Conservation (phyloP, 2,329 filamentous ascomycete genomes). For the Drechslerella coelobrocha region DNA sequence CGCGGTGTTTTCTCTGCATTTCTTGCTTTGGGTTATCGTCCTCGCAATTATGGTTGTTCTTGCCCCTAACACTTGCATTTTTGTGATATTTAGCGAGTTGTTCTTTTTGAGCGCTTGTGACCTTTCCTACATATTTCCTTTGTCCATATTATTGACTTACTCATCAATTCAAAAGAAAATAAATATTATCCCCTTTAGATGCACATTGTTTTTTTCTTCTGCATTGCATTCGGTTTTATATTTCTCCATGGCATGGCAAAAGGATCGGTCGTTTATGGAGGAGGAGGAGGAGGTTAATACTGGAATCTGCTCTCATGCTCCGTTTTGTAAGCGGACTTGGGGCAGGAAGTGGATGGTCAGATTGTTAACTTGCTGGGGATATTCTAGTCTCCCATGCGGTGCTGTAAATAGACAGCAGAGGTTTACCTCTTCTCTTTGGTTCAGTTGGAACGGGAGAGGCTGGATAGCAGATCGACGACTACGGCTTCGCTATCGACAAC, state of each 20-base stretch:
- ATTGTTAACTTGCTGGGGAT: constrained; percentile 44
- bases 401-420: constrained; percentile 50
- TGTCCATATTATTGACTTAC: constrained; percentile 46
- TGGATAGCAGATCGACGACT: constrained; percentile 47
- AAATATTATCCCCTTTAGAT: constrained; percentile 50
- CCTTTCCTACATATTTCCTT: constrained; percentile 46
- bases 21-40: constrained; percentile 39
- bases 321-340: constrained; percentile 48
- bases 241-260: constrained; percentile 43
- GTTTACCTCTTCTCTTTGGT: constrained; percentile 49
- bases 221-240: constrained; percentile 46
- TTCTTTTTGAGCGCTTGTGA: constrained; percentile 43
- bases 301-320: constrained; percentile 40
- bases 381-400: constrained; percentile 19
- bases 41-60: constrained; percentile 25
- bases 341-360: constrained; percentile 41
- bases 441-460: constrained; percentile 51
- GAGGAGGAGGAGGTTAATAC: constrained; percentile 50
- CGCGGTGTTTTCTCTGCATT: constrained; percentile 37
- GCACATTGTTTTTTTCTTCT: constrained; percentile 36
- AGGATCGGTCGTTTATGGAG: constrained; percentile 48
- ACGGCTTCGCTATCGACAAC: constrained; percentile 41
- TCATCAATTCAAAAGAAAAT: constrained; percentile 50
- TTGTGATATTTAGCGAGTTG: constrained; percentile 50
- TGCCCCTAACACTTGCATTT: constrained; percentile 32